phyloP scores from a whole-genome alignment of 2,329 filamentous ascomycete genomes.

The Cryphonectria carpinicola region DNA sequence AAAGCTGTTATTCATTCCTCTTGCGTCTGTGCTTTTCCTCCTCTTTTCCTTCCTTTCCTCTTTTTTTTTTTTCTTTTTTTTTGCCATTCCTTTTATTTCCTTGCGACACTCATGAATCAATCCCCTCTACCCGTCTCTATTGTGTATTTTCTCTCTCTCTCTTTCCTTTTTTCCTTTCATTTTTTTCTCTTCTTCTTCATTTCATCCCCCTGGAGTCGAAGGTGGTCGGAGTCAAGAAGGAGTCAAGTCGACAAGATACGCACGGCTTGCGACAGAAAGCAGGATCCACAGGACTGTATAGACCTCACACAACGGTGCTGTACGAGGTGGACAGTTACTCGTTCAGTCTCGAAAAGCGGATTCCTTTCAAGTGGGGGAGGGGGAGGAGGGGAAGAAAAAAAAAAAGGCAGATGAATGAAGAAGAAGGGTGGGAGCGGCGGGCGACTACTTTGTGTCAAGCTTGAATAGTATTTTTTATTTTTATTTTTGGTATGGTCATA shows the following conservation, averaged over 20 bases:
- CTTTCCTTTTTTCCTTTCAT: too few relatives aligned
- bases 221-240: neutral
- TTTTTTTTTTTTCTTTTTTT: neutral
- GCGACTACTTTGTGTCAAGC: neutral
- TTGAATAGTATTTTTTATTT: neutral
- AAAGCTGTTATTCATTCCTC: too few relatives aligned
- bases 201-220: neutral
- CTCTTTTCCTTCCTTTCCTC: neutral
- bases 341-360: constrained; percentile 2
- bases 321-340: constrained; percentile 10
- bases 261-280: neutral
- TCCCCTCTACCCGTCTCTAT: neutral
- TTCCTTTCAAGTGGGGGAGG: neutral
- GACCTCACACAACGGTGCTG: neutral
- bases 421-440: neutral
- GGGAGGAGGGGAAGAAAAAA: neutral
- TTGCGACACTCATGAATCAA: constrained; percentile 5
- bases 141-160: neutral
- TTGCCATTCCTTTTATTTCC: neutral
- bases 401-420: neutral
- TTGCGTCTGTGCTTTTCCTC: neutral
- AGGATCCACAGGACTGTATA: constrained; percentile 16
- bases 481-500: neutral
- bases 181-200: neutral
- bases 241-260: neutral